Conservation (phyloP, 169 alveolate genomes). For the Eimeria nieschulzi region DNA sequence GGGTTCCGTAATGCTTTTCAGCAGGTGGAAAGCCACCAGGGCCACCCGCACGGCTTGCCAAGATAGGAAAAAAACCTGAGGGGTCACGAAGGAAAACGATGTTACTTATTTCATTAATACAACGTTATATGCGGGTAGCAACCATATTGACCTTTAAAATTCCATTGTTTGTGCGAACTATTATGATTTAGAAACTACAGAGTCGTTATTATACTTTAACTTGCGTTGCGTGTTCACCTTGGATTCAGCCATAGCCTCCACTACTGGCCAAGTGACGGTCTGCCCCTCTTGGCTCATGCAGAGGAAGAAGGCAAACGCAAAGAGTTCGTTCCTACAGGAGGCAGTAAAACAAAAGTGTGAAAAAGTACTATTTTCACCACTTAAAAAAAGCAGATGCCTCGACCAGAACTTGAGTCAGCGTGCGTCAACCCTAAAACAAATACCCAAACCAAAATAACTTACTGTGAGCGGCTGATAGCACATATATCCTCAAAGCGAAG, state of each 20-base stretch:
- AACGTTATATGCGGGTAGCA: no score
- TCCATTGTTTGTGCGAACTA: no score
- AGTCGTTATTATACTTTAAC: no score
- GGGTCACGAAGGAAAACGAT: neutral
- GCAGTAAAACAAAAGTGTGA: no score
- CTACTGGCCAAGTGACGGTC: neutral
- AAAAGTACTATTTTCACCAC: no score
- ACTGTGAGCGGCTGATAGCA: neutral
- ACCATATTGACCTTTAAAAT: no score
- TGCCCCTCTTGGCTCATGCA: slow-evolving; percentile 6
- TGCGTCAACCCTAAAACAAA: no score
- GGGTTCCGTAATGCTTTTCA: neutral
- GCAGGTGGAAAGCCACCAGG: neutral
- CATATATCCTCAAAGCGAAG: neutral
- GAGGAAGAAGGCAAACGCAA: slow-evolving; percentile 7
- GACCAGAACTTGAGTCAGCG: no score
- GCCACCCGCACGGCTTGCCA: slow-evolving; percentile 4
- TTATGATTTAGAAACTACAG: no score
- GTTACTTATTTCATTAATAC: no score
- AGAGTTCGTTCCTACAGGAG: neutral
- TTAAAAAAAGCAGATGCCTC: no score
- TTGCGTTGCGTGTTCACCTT: neutral
- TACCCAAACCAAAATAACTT: no score
- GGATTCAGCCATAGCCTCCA: neutral
- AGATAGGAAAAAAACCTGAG: neutral